Base-by-base conservation (phyloP, 2,329 filamentous ascomycete species). In the Verticillium dahliae region DNA sequence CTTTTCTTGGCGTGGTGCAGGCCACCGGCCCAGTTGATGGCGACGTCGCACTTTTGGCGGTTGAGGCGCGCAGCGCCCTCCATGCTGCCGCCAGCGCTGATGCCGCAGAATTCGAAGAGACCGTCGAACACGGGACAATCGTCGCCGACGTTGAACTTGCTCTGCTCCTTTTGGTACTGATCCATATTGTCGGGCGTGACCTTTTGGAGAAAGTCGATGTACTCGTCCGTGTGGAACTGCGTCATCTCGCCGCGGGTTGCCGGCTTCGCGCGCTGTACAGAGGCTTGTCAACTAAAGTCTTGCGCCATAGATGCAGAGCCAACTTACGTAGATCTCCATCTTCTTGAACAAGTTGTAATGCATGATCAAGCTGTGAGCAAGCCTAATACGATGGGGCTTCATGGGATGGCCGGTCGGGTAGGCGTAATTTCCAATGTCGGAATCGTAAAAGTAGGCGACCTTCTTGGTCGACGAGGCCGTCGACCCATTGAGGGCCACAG, bases 151-250 rank as follows among this genome's bases (percentile, higher is more conserved):
- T 97, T 97, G 81, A 95, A 98, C 66, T 92, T 92, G 50, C 85
- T 89, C 74, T 98, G 93, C 74, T 99, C 95, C 69, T 93, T 90
- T 68, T 89, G 85, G 72, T 92, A 98, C 66, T 85, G 85, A 69
- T 99, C 96, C 91, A 98, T 98, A 73, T 99, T 99, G 78, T 99
- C 95, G 1, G 95, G 96, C 0, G 95, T 98, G 61, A 99, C 95
- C 69, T 96, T 96, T 78, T 84, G 90, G 18, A 99, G 81, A 72
- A 98, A 99, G 61, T 97, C 91, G 66, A 99, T 91, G 76, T 99
- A 99, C 71, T 97, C 93, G 72, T 91, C 86, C 59, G 92, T 95
- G 74, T 99, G 95, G 72, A 98, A 99, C 65, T 95, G 90, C 60
- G 89, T 91, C 82, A 99, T 90, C 74, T 98, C 93, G 69, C 95